Evolutionary conservation across 495 filamentous ascomycete genomes (phyloP).

Genomic region (Cenococcum geophilum): DNA sequence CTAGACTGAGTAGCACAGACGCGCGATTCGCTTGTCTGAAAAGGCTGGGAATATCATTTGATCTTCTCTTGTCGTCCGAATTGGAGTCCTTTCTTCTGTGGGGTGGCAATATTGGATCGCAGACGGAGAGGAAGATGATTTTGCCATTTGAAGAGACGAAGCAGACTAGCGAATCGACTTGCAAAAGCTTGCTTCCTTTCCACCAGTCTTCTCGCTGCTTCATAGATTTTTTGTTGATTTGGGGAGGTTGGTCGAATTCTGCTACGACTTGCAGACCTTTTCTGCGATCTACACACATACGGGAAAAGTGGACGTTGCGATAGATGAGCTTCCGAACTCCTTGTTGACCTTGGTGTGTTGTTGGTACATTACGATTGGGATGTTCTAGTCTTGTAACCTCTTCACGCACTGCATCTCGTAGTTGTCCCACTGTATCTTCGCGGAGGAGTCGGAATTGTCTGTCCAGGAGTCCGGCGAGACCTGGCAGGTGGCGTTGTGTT

Average conservation of each 20-base stretch:
- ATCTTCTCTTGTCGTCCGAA: background rate
- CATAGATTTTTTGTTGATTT: background rate
- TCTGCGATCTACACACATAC: constrained; percentile 45
- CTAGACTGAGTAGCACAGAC: background rate
- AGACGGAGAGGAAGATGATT: constrained; percentile 53
- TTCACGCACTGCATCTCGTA: constrained; percentile 51
- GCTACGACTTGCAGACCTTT: constrained; percentile 52
- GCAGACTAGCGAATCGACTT: constrained; percentile 21
- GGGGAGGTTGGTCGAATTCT: constrained; percentile 13
- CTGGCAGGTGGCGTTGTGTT: constrained; percentile 49
- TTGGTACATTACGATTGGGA: background rate
- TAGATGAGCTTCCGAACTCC: constrained; percentile 6
- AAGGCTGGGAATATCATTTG: background rate
- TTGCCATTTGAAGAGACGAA: constrained; percentile 17
- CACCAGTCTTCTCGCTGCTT: constrained; percentile 20
- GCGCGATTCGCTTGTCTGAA: background rate
- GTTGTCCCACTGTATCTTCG: constrained; percentile 59
- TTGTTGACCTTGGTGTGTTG: background rate
- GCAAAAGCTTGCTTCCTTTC: constrained; percentile 9
- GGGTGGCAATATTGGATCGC: constrained; percentile 20
- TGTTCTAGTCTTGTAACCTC: constrained; percentile 3
- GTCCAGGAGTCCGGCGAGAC: constrained; percentile 58
- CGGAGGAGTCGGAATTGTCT: constrained; percentile 63
- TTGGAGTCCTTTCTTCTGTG: background rate
- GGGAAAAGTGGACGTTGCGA: background rate